Evolutionary conservation across 306 rosid species (phyloP), one percentile per base, ranked within the genome.

Genomic region (Prunus persica): DNA sequence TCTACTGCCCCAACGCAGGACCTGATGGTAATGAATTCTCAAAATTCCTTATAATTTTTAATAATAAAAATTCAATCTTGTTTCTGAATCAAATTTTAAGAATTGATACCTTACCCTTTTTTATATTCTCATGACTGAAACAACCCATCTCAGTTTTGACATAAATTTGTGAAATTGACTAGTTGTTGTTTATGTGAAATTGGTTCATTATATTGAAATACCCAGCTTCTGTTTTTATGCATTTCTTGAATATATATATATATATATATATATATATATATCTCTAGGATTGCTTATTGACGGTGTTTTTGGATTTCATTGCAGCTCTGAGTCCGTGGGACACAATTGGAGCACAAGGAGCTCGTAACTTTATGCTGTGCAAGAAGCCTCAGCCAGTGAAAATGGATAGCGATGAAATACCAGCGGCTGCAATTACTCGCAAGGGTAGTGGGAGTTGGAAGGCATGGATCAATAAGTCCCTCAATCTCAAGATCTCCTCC

Each of bases 381-480:
- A 92, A 86, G 92, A 91, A 90, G 82, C 93, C 97, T 52, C 86
- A 76, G 67, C 78, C 90, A 14, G 76, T 43, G 79, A 80, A 82
- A 25, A 68, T 67, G 71, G 75, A 41, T 8, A 77, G 64, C 20
- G 78, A 73, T 45, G 79, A 16, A 65, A 68, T 66, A 30, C 28
- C 80, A 30, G n/a, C 78, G 0, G 2, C 1, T 75, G 55, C 73
- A 50, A 65, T 79, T 34, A 22, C 79, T 68, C 83, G 88, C 60
- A 92, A 87, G 80, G 86, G 91, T 11, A 65, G 67, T 65, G 96
- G 93, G 66, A 88, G 89, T 56, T 95, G 92, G 96, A 95, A 84
- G 88, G 55, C 96, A 47, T 92, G 99, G 97, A 83, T 95, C 83
- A 89, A 95, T 61, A 95, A 89, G 87, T 88, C 97, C 54, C 86